Percentiles rank a stretch among this genome's conserved stretches.
Evolutionary conservation across 2,329 filamentous ascomycete species (phyloP).

Genomic region (Calycina herbarum): DNA sequence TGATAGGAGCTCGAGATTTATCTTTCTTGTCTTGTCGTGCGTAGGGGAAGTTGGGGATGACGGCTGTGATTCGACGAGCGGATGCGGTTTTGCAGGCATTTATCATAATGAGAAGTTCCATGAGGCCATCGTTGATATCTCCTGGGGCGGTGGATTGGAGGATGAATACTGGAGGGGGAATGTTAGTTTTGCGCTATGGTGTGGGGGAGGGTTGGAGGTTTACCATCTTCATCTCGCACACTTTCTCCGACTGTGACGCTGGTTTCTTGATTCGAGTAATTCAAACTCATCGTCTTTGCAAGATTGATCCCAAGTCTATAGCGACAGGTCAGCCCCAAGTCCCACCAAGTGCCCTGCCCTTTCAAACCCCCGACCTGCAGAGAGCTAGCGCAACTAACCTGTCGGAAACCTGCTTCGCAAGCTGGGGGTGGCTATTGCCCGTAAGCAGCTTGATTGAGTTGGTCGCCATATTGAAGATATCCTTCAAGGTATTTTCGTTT

Average conservation of each 20-base stretch:
- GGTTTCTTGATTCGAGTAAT: conserved; percentile 85
- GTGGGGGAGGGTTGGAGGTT: background rate
- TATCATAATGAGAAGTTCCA: conserved; percentile 98
- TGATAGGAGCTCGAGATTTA: conserved; percentile 93
- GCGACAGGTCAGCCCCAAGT: conserved; percentile 7
- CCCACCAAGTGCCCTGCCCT: background rate
- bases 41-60: conserved; percentile 95
- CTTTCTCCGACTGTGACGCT: conserved; percentile 94
- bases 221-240: conserved; percentile 91
- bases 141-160: conserved; percentile 92
- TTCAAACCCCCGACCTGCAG: background rate
- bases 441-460: conserved; percentile 76
- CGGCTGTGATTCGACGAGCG: conserved; percentile 88
- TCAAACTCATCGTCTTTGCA: conserved; percentile 76
- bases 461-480: conserved; percentile 56
- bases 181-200: conserved; percentile 7
- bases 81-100: conserved; percentile 87
- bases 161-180: conserved; percentile 72
- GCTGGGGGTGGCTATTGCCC: conserved; percentile 72
- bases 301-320: conserved; percentile 72
- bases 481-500: background rate
- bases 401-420: conserved; percentile 61
- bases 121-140: conserved; percentile 96
- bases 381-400: conserved; percentile 19
- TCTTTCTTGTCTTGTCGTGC: conserved; percentile 98